Evolutionary conservation across 2,329 filamentous ascomycete species (phyloP).

Genomic region (Sarocladium brachiariae): DNA sequence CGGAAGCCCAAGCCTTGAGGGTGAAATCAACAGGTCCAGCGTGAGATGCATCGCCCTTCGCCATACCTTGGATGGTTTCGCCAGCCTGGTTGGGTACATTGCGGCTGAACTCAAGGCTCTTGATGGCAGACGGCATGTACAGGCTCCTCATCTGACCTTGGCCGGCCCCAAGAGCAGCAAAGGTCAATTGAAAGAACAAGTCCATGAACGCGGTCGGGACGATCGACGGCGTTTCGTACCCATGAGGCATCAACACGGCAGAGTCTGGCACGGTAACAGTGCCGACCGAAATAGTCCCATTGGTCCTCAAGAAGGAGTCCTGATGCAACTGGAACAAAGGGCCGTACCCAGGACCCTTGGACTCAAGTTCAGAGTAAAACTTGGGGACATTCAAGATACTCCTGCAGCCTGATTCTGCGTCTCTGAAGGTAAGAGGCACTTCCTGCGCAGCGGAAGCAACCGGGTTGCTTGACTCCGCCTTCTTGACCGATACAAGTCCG

Average conservation of each 20-base stretch:
- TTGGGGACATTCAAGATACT: not conserved
- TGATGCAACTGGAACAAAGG: not conserved
- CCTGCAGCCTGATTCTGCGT: constrained; percentile 14
- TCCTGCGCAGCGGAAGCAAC: constrained; percentile 11
- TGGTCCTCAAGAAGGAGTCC: not conserved
- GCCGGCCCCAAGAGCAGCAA: constrained; percentile 30
- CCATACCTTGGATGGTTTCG: constrained; percentile 21
- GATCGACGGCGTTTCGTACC: constrained; percentile 34
- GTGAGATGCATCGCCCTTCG: constrained; percentile 17
- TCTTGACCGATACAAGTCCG: constrained; percentile 38
- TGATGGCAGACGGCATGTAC: constrained; percentile 29
- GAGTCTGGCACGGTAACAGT: constrained; percentile 27
- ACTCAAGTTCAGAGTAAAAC: not conserved
- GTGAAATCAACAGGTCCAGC: constrained; percentile 25
- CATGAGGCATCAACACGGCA: constrained; percentile 34
- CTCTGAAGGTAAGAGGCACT: constrained; percentile 9
- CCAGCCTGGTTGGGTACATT: constrained; percentile 20
- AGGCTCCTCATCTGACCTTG: constrained; percentile 22
- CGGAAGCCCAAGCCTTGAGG: constrained; percentile 26
- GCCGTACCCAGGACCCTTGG: not conserved
- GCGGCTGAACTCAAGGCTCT: constrained; percentile 23
- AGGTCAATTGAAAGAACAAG: constrained; percentile 32
- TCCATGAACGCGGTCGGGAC: constrained; percentile 42
- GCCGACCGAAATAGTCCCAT: not conserved
- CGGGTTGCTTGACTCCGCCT: constrained; percentile 14